Conservation (phyloP, 1,284 basidiomycete species). For the Ceratobasidium sp. region DNA sequence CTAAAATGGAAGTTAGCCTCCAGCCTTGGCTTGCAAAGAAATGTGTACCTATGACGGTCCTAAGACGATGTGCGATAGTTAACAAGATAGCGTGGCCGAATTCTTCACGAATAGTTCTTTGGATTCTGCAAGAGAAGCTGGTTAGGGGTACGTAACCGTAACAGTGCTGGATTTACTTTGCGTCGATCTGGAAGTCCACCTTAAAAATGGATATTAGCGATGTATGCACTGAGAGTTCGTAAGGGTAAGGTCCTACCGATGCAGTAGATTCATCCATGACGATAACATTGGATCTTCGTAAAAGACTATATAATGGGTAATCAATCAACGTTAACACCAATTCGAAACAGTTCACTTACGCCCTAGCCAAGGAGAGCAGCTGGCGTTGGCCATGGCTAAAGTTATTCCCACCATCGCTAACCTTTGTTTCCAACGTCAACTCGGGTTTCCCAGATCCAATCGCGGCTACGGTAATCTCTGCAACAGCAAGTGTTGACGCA, state of each 20-base stretch:
- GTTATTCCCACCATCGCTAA: slow-evolving; percentile 84
- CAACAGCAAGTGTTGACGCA: background rate
- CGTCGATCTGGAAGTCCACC: slow-evolving; percentile 70
- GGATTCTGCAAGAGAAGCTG: slow-evolving; percentile 63
- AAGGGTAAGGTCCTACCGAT: slow-evolving; percentile 9
- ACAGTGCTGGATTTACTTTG: background rate
- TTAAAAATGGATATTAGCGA: background rate
- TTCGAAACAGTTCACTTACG: slow-evolving; percentile 9
- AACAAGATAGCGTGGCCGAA: slow-evolving; percentile 80
- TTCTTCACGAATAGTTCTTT: slow-evolving; percentile 82
- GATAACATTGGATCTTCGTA: slow-evolving; percentile 41
- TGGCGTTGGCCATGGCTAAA: slow-evolving; percentile 90
- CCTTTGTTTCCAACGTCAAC: slow-evolving; percentile 76
- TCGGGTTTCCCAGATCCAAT: slow-evolving; percentile 54
- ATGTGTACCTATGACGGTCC: slow-evolving; percentile 32
- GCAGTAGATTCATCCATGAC: slow-evolving; percentile 45
- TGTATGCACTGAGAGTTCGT: too few relatives aligned
- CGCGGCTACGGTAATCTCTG: background rate
- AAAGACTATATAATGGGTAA: background rate
- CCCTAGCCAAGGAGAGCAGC: slow-evolving; percentile 78
- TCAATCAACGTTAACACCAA: too few relatives aligned
- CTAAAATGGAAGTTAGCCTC: slow-evolving; percentile 59
- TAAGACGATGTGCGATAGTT: slow-evolving; percentile 60
- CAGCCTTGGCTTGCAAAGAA: too few relatives aligned
- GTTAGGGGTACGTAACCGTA: background rate